Percentiles rank a stretch among this genome's conserved stretches.
Evolutionary conservation across 129 eudicot species (phyloP).

Genomic region (Heracleum sosnowskyi): DNA sequence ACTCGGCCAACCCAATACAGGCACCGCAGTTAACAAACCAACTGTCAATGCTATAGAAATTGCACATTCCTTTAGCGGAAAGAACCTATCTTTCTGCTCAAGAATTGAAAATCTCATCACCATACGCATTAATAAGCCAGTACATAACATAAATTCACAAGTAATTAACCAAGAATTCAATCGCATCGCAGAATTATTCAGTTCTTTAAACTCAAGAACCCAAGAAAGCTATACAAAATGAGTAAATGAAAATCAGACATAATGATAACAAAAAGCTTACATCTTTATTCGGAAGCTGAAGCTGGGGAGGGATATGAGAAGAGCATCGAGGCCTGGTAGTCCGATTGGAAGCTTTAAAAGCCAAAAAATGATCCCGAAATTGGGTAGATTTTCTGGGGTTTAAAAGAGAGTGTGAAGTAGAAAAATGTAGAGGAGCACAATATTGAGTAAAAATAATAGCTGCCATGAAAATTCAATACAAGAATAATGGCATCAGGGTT

Average conservation of each 20-base stretch:
- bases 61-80: conserved; percentile 60
- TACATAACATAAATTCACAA: conserved; percentile 5
- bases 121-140: neutral
- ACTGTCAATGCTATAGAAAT: conserved; percentile 71
- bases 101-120: neutral
- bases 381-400: conserved; percentile 16
- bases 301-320: conserved; percentile 13
- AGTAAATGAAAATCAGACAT: too few species aligned
- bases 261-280: conserved; percentile 10
- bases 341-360: conserved; percentile 8
- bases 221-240: neutral
- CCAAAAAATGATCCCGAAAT: neutral
- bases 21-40: conserved; percentile 72
- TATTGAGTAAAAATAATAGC: conserved; percentile 24
- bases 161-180: neutral
- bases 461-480: conserved; percentile 16
- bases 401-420: neutral
- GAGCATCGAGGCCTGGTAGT: conserved; percentile 23
- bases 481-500: conserved; percentile 3
- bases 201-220: neutral
- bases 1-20: conserved; percentile 35
- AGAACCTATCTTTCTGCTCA: conserved; percentile 56
- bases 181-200: neutral
- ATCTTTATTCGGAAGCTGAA: conserved; percentile 18
- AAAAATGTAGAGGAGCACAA: conserved; percentile 10